Conservation (phyloP, 768 basidiomycete species). For the Tephrocybe rancida region DNA sequence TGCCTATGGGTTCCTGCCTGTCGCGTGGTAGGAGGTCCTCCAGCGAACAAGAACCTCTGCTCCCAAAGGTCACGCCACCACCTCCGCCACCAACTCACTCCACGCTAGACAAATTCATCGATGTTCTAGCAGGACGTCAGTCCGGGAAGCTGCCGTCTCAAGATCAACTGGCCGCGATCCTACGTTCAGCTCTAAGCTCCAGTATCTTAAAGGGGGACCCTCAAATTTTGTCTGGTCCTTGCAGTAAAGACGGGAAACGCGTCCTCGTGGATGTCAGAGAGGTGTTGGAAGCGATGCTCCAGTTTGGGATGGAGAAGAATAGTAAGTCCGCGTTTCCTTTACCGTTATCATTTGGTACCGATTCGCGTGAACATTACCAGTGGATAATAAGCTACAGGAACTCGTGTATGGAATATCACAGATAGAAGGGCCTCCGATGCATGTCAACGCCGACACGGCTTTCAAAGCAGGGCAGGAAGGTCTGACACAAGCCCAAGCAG, state of each 20-base stretch:
- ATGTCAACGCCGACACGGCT: slow-evolving; percentile 18
- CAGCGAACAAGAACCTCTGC: slow-evolving; percentile 20
- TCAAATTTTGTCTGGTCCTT: slow-evolving; percentile 22
- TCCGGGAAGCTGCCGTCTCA: slow-evolving; percentile 43
- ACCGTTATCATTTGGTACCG: neutral
- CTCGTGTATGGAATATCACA: slow-evolving; percentile 29
- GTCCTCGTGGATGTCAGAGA: slow-evolving; percentile 29
- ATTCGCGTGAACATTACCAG: slow-evolving; percentile 18
- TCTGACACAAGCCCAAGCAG: slow-evolving; percentile 15
- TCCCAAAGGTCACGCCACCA: slow-evolving; percentile 12
- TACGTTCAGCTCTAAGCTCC: slow-evolving; percentile 28
- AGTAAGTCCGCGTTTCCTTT: slow-evolving; percentile 21
- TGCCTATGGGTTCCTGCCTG: slow-evolving; percentile 16
- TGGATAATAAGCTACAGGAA: slow-evolving; percentile 41
- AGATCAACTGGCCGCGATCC: slow-evolving; percentile 30
- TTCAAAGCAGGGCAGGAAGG: slow-evolving; percentile 15
- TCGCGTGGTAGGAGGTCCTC: slow-evolving; percentile 7
- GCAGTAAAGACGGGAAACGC: slow-evolving; percentile 29
- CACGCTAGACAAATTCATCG: slow-evolving; percentile 32
- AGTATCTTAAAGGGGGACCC: slow-evolving; percentile 23
- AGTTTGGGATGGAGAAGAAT: slow-evolving; percentile 40
- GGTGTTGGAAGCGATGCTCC: slow-evolving; percentile 31
- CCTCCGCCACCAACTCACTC: slow-evolving; percentile 11
- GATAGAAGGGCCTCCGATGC: slow-evolving; percentile 18
- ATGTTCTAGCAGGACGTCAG: slow-evolving; percentile 36